Evolutionary conservation across 176 grass and related monocot species (phyloP), one percentile per base, ranked within the genome.

Genomic region (Triticum urartu): DNA sequence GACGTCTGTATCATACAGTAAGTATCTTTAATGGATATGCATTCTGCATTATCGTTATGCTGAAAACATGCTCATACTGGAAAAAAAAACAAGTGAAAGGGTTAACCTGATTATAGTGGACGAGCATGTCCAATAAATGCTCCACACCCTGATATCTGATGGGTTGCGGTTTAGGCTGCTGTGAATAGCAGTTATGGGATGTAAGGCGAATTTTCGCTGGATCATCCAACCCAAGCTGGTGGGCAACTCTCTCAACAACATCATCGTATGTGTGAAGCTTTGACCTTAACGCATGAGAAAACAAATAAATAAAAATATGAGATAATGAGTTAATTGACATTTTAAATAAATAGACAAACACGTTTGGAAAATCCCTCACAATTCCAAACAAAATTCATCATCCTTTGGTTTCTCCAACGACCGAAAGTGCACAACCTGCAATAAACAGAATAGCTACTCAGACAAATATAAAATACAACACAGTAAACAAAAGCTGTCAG

Each of bases 141-240:
- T 95, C 95, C 26, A 92, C 90, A 20, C 93, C 95, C 70, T 86
- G 84, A 84, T 92, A 98, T 78, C 90, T 94, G 72, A 98, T 76
- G 12, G 93, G 90, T 83, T 98, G 95, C 28, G 95, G 95, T 87
- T 98, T 98, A 81, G 95, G 93, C 85, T 98, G 95, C 69, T 98
- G 95, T n/a, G 93, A 94, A 75, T 98, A 98, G 74, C 93, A 94
- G 80, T 95, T 98, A 87, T 95, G 91, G 64, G 93, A 89, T 76
- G 95, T 98, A 86, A 98, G 91, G 11, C 95, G 91, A 73, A 95
- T 94, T 92, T 98, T 98, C 9, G 93, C 79, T 79, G 95, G 90
- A 91, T 98, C 93, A 79, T 95, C 91, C 64, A 98, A 85, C 11
- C 84, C 81, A 45, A 98, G 88, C 21, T 94, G 87, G 15, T 21